Conservation (phyloP, 768 basidiomycete species). For the Cantharellus anzutake region DNA sequence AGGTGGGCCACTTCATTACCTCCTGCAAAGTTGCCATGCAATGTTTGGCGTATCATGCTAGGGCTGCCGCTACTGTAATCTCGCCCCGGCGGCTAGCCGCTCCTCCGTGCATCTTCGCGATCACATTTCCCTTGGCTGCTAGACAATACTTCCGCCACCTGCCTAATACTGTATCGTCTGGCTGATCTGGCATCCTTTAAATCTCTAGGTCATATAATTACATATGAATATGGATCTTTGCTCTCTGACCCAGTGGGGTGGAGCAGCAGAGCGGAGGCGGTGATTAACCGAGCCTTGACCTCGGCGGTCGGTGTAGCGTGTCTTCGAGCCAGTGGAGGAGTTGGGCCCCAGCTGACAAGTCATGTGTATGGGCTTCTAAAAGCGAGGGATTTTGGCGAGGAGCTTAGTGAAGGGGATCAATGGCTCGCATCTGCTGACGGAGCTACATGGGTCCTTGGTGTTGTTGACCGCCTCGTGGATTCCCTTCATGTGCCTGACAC, state of each 20-base stretch:
- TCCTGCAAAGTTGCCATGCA: background rate
- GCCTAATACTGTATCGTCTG: background rate
- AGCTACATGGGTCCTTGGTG: slow-evolving; percentile 17
- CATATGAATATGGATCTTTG: slow-evolving; percentile 58
- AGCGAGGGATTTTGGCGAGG: slow-evolving; percentile 28
- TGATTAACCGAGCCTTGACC: slow-evolving; percentile 57
- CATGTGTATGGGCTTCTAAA: slow-evolving; percentile 85
- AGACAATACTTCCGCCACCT: background rate
- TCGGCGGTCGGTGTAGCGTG: slow-evolving; percentile 74
- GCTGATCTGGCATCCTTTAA: background rate
- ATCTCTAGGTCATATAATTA: slow-evolving; percentile 58
- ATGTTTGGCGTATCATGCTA: background rate
- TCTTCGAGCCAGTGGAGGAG: slow-evolving; percentile 65
- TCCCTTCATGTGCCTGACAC: background rate
- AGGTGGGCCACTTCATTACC: slow-evolving; percentile 33
- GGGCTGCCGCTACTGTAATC: background rate
- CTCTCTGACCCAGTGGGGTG: slow-evolving; percentile 53
- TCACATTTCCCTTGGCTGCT: background rate
- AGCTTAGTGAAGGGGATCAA: slow-evolving; percentile 9
- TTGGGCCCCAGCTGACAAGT: slow-evolving; percentile 72
- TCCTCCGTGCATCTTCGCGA: background rate
- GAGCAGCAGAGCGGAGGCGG: slow-evolving; percentile 32
- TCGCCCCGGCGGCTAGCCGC: background rate
- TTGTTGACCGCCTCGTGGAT: slow-evolving; percentile 14
- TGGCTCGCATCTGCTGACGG: slow-evolving; percentile 19